Evolutionary conservation across 768 basidiomycete species (phyloP).

Genomic region (Amanita muscaria): DNA sequence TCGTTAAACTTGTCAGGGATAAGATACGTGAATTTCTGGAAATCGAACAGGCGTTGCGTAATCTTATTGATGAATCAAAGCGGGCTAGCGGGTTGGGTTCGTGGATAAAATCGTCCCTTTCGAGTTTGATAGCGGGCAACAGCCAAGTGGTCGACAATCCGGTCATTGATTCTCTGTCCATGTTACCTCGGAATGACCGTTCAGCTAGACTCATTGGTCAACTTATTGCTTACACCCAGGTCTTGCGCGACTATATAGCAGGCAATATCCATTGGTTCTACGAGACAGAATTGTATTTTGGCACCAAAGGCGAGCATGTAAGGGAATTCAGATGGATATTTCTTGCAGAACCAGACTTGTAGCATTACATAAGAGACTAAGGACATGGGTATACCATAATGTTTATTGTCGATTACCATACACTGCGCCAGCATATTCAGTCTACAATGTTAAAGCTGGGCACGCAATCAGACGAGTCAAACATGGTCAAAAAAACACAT

Average conservation of each 20-base stretch:
- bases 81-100: too few species aligned
- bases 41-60: constrained; percentile 19
- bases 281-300: constrained; percentile 54
- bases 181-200: constrained; percentile 4
- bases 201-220: constrained; percentile 10
- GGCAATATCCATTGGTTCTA: constrained; percentile 60
- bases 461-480: not conserved
- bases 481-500: constrained; percentile 6
- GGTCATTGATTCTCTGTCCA: constrained; percentile 5
- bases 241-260: constrained; percentile 45
- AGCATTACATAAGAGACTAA: too few species aligned
- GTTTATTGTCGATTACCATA: too few species aligned
- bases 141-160: constrained; percentile 10
- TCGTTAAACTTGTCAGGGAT: constrained; percentile 30
- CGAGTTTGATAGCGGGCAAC: not conserved
- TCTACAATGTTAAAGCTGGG: not conserved
- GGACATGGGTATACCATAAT: too few species aligned
- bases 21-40: constrained; percentile 28
- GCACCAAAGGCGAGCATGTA: constrained; percentile 47
- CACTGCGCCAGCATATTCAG: too few species aligned
- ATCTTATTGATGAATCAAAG: too few species aligned
- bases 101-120: constrained; percentile 1
- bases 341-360: constrained; percentile 14
- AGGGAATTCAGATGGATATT: constrained; percentile 59
- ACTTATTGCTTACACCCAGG: constrained; percentile 32